Conservation (phyloP, 2,329 filamentous ascomycete genomes). For the Ophiostoma populinum region DNA sequence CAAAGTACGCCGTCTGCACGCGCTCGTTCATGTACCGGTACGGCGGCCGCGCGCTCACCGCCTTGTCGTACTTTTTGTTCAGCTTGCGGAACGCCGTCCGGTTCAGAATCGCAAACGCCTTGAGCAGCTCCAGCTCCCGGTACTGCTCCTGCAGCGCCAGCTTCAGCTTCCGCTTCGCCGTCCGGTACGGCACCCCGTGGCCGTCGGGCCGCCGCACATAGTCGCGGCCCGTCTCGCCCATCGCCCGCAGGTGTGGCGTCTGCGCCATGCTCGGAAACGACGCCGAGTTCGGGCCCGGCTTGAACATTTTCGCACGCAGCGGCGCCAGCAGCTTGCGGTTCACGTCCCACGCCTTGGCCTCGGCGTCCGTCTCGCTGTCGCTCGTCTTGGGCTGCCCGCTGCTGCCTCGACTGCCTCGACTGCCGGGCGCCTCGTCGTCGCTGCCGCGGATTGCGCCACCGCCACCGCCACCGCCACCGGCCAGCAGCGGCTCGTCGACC, state of each 20-base stretch:
- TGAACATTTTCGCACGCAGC: conserved; percentile 35
- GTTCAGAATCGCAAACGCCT: conserved; percentile 80
- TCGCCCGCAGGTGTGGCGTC: conserved; percentile 32
- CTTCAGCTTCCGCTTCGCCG: conserved; percentile 84
- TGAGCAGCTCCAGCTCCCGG: conserved; percentile 75
- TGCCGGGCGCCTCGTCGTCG: not conserved
- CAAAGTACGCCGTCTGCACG: conserved; percentile 81
- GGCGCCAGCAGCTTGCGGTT: conserved; percentile 30
- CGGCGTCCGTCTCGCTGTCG: conserved; percentile 11
- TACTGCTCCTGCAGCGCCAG: conserved; percentile 86
- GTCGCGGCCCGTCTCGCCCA: too few relatives aligned
- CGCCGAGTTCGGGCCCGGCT: conserved; percentile 42
- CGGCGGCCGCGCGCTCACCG: conserved; percentile 58
- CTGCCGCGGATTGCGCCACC: too few relatives aligned
- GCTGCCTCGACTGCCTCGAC: not conserved
- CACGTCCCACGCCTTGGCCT: conserved; percentile 10
- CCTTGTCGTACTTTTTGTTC: conserved; percentile 97
- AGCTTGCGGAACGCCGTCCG: conserved; percentile 90
- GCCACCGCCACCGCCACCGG: conserved; percentile 10
- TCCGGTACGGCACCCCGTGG: conserved; percentile 61
- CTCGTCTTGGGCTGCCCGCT: not conserved
- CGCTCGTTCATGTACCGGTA: conserved; percentile 79
- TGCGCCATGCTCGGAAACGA: conserved; percentile 36
- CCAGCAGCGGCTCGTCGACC: conserved; percentile 11
- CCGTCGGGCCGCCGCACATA: conserved; percentile 30